Base-by-base conservation (phyloP, 805 yeast genomes). In the Saccharomyces cerevisiae region DNA sequence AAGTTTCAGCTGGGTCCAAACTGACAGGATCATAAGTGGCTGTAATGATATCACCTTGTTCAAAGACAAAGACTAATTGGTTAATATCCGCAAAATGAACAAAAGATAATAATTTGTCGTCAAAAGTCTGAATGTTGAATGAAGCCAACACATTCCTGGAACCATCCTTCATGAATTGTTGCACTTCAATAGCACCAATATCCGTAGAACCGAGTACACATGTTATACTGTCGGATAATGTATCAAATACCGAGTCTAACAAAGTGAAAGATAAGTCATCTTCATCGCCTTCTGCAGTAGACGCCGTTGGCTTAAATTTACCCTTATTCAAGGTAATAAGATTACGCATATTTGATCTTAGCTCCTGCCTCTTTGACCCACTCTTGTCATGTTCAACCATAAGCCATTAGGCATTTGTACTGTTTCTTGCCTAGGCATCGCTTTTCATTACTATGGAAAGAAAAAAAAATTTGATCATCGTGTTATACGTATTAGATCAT, bases 1-100 rank as follows among this genome's bases (percentile, higher is more conserved):
- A 58, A 1, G 89, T 78, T 17, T 78, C 71, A 41, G 80, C 80
- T 13, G 79, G 77, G 56, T 79, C 80, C 6, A 64, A 67, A 6
- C 65, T 65, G 11, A 51, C 58, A 0, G 76, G 63, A 59, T 83
- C 88, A 65, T 85, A 84, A 24, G 81, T 79, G 3, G 87, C 87
- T 10, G 80, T 74, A 46, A 79, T 66, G 10, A 92, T 81, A 64
- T 90, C 96, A 59, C 98, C 98, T 57, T 81, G 80, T 50, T 73
- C 72, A 56, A 89, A 79, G 1, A 89, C 82, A 51, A 89, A 78
- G 1, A 88, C 78, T 46, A 87, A 70, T 60, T 84, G 85, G 28
- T 76, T 76, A n/a, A 76, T 67, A 58, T 89, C 96, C 8, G 82
- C 80, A 66, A 88, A 85, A 68, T 87, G 94, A 2, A 68, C 75